A percentile compares a stretch with the other conserved stretches of the same genome.
Evolutionary conservation across 306 rosid species (phyloP).

Genomic region (Sindora glabra): DNA sequence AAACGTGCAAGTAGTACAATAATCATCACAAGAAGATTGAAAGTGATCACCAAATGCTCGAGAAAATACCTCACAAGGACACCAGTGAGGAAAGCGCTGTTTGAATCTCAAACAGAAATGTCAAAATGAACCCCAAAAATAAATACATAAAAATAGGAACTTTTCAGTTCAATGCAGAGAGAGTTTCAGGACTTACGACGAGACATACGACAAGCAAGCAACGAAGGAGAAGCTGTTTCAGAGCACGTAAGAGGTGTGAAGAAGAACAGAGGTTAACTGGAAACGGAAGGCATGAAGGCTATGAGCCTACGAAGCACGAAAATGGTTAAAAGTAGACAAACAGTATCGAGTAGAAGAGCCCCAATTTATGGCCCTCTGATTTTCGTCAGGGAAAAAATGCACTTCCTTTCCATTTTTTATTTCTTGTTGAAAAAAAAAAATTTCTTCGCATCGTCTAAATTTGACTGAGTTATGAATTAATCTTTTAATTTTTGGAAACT

Average conservation of each 20-base stretch:
- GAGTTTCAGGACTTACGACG: constrained; percentile 20
- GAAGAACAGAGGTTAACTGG: not conserved
- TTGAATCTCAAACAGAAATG: constrained; percentile 15
- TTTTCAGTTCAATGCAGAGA: not conserved
- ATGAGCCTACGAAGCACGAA: not conserved
- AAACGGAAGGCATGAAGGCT: not conserved
- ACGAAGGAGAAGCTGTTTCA: not conserved
- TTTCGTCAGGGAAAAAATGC: too few relatives aligned
- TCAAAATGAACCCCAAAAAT: not conserved
- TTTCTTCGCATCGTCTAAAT: too few relatives aligned
- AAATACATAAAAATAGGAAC: constrained; percentile 13
- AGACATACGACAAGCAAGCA: not conserved
- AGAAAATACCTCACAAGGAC: not conserved
- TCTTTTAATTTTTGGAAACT: too few relatives aligned
- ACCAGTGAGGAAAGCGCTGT: not conserved
- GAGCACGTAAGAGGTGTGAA: not conserved
- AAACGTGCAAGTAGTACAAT: not conserved
- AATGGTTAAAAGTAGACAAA: not conserved
- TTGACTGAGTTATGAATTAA: too few relatives aligned
- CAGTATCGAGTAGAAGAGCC: constrained; percentile 5
- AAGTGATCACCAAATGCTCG: not conserved
- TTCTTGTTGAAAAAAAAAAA: too few relatives aligned
- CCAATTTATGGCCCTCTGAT: not conserved
- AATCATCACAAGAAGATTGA: not conserved
- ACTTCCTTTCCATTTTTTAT: too few relatives aligned